These are phyloP conservation scores for Trichosanthes cucumerina DNA, from an alignment of 306 rosid genomes.

Conservation along the genomic window DNA sequence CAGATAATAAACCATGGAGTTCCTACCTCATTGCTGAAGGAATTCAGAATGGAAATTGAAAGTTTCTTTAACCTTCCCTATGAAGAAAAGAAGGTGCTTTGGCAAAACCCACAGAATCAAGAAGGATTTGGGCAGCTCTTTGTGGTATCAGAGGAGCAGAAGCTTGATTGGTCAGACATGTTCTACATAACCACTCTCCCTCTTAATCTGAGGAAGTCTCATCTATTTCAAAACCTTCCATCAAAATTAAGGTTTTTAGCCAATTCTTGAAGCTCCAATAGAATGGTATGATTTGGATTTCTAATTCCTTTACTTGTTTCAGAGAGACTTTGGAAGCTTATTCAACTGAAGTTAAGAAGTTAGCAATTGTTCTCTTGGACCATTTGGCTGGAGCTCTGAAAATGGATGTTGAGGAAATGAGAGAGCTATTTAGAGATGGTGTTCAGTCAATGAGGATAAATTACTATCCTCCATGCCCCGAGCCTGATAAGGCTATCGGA, in stretches of 20 bases:
- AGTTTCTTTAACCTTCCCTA: constrained; percentile 21
- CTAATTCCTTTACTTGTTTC: neutral
- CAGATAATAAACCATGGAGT: constrained; percentile 24
- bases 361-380: constrained; percentile 13
- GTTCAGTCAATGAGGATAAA: constrained; percentile 26
- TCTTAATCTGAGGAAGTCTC: constrained; percentile 2
- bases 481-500: constrained; percentile 24
- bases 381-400: constrained; percentile 15
- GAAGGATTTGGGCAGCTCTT: constrained; percentile 35
- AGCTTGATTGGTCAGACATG: constrained; percentile 37
- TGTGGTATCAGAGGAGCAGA: constrained; percentile 32
- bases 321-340: constrained; percentile 23
- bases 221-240: constrained; percentile 23
- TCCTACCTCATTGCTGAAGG: constrained; percentile 18
- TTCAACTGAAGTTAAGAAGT: constrained; percentile 2
- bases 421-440: constrained; percentile 20
- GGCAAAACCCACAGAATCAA: constrained; percentile 20
- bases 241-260: constrained; percentile 19
- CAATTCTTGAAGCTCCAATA: neutral
- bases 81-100: constrained; percentile 25
- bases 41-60: constrained; percentile 11
- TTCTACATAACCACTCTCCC: constrained; percentile 25
- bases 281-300: neutral
- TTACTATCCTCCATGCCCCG: constrained; percentile 33
- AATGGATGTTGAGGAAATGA: constrained; percentile 16